phyloP scores from a whole-genome alignment of 148 eudicot species.

The Rhododendron kiyosumense region DNA sequence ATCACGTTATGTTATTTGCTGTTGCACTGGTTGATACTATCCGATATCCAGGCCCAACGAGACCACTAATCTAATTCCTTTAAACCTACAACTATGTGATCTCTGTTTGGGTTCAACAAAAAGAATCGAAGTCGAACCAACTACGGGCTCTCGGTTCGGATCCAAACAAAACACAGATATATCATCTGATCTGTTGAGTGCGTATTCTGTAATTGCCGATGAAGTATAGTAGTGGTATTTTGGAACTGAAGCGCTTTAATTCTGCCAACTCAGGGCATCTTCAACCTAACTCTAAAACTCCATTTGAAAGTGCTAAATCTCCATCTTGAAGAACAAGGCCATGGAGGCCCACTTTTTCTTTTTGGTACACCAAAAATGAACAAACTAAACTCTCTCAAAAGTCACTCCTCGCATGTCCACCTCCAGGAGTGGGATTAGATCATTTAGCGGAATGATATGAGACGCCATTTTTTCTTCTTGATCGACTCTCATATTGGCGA shows the following conservation, averaged over 20 bases:
- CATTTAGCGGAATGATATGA: no score
- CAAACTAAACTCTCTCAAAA: no score
- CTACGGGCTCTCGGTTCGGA: background rate
- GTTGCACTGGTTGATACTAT: no score
- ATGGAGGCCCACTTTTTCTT: background rate
- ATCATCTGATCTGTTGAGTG: background rate
- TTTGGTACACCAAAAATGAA: no score
- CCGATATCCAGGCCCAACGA: no score
- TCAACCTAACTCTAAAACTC: background rate
- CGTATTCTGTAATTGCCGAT: background rate
- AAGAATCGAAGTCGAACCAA: background rate
- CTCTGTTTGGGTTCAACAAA: background rate
- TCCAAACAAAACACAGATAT: background rate
- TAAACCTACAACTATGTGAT: background rate
- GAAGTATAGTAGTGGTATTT: no score
- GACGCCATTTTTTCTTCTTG: no score
- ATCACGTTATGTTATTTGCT: no score
- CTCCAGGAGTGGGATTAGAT: no score
- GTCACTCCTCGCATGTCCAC: no score
- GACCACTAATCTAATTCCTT: no score
- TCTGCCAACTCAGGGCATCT: background rate
- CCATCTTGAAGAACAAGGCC: background rate
- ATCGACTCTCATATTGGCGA: no score
- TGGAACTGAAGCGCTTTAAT: background rate
- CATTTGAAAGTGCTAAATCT: background rate